Evolutionary conservation across 768 basidiomycete species (phyloP).

Genomic region (Boletus fagicola): DNA sequence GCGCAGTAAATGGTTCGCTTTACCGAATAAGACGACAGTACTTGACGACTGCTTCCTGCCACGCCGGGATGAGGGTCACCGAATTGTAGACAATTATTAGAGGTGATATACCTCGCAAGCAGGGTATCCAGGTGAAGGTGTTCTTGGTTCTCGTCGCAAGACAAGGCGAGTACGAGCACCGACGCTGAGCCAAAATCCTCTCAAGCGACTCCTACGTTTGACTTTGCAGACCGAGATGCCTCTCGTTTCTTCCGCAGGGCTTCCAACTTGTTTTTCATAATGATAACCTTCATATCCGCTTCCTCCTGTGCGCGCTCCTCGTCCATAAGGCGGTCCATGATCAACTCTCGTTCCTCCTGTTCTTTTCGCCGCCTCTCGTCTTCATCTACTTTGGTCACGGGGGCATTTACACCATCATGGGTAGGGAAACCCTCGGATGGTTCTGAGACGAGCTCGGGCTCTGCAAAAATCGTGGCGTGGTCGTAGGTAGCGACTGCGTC

Average conservation of each 20-base stretch:
- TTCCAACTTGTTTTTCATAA: slow-evolving; percentile 65
- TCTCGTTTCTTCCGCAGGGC: slow-evolving; percentile 50
- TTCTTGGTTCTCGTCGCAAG: neutral
- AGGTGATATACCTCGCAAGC: neutral
- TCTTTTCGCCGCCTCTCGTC: slow-evolving; percentile 51
- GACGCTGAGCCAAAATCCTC: neutral
- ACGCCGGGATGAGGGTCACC: neutral
- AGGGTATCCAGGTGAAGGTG: neutral
- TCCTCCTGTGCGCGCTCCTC: slow-evolving; percentile 88
- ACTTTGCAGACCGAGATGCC: slow-evolving; percentile 26
- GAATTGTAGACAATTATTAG: neutral
- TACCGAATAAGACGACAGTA: neutral
- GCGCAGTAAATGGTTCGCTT: too few species aligned
- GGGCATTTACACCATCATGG: slow-evolving; percentile 26
- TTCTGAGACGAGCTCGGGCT: slow-evolving; percentile 56
- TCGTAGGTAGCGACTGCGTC: slow-evolving; percentile 53
- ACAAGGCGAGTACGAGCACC: neutral
- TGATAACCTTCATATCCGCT: slow-evolving; percentile 70
- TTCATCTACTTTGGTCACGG: slow-evolving; percentile 23
- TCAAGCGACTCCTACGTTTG: slow-evolving; percentile 20
- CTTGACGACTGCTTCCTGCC: neutral
- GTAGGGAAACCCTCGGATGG: slow-evolving; percentile 49
- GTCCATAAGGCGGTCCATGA: slow-evolving; percentile 81
- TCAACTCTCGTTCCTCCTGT: slow-evolving; percentile 74
- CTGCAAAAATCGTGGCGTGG: slow-evolving; percentile 68